Evolutionary conservation across 169 alveolate genomes (phyloP).

Genomic region (Plasmodium relictum): DNA sequence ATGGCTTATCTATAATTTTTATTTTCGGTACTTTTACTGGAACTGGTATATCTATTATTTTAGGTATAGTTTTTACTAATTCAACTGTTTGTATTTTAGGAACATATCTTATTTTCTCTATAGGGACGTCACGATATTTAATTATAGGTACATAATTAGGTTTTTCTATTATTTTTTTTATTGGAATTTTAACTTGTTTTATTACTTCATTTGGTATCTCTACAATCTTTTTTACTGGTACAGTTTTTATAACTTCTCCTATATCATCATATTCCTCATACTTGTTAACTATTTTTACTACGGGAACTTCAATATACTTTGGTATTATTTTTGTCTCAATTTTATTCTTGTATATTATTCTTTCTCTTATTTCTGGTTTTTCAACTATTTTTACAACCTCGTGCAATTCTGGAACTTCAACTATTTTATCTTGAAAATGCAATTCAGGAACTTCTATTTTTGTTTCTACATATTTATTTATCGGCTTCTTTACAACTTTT

Average conservation of each 20-base stretch:
- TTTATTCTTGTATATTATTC: conserved; percentile 83
- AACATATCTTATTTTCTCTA: conserved; percentile 84
- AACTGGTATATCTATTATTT: conserved; percentile 85
- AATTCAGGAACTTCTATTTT: conserved; percentile 85
- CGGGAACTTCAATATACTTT: conserved; percentile 87
- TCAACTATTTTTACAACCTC: conserved; percentile 83
- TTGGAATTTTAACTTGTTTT: conserved; percentile 83
- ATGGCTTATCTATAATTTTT: conserved; percentile 84
- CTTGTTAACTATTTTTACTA: conserved; percentile 80
- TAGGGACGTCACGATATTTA: conserved; percentile 86
- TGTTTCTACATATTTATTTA: conserved; percentile 84
- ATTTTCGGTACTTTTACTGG: conserved; percentile 84
- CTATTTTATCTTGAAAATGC: conserved; percentile 82
- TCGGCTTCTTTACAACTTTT: conserved; percentile 84
- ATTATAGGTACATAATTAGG: conserved; percentile 83
- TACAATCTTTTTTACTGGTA: conserved; percentile 82
- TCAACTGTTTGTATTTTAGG: conserved; percentile 85
- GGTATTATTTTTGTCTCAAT: conserved; percentile 85
- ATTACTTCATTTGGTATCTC: conserved; percentile 86
- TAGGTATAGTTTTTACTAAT: conserved; percentile 81
- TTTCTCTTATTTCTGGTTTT: conserved; percentile 82
- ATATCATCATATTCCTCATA: conserved; percentile 87
- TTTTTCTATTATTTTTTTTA: conserved; percentile 83
- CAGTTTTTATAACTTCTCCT: conserved; percentile 85
- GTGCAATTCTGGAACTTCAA: conserved; percentile 87